phyloP scores from a whole-genome alignment of 2,329 filamentous ascomycete species.

The Colletotrichum kahawae region DNA sequence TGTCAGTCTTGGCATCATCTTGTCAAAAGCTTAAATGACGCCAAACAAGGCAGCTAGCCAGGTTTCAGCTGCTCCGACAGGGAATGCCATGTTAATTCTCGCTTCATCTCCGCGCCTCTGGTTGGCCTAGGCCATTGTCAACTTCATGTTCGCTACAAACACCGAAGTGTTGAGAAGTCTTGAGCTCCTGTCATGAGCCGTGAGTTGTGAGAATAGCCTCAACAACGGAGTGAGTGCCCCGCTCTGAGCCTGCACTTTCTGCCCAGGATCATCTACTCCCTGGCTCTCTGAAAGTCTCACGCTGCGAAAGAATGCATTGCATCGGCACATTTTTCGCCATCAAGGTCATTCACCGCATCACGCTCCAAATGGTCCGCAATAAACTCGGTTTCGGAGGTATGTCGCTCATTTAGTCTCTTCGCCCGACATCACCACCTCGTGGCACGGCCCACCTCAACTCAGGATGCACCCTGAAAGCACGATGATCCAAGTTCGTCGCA shows the following conservation, averaged over 20 bases:
- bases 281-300: background rate
- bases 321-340: background rate
- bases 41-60: background rate
- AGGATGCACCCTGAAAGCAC: background rate
- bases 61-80: background rate
- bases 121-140: fast-evolving
- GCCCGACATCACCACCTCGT: background rate
- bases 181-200: background rate
- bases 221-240: background rate
- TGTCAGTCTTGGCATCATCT: background rate
- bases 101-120: background rate
- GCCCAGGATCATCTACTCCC: background rate
- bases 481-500: background rate
- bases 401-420: background rate
- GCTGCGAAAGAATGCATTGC: background rate
- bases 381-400: background rate
- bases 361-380: background rate
- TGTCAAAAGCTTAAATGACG: background rate
- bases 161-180: background rate
- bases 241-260: background rate
- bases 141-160: background rate
- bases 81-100: background rate
- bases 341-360: background rate
- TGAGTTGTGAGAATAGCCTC: background rate
- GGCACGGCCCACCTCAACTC: background rate